Evolutionary conservation across 2,329 filamentous ascomycete species (phyloP), one percentile per base, ranked within the genome.

Genomic region (Chrysosporium queenslandicum): DNA sequence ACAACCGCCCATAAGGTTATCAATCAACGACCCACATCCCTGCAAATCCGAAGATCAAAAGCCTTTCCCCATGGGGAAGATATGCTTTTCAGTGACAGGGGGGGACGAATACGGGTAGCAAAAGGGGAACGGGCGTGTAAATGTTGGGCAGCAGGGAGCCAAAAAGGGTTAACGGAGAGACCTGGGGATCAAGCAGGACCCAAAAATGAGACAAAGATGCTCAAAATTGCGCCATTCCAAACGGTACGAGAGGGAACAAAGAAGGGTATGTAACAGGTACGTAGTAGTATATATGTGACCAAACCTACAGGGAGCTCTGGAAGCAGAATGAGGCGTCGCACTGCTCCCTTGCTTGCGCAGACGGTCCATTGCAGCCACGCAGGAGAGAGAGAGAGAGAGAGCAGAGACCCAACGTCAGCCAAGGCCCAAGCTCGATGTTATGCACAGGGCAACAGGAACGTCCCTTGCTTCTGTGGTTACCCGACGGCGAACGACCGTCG

Each of bases 291-390:
- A 14, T 34, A 34, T 34, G 32, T 21, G 11, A 23, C n/a, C 20
- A 25, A 18, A 49, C 46, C 36, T 49, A 49, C 46, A 36, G 43
- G 6, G 46, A 49, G n/a, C 25, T 41, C 37, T 48, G 20, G 32
- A 12, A 39, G 46, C 23, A 32, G 25, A n/a, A 39, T 20, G 21
- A 6, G 46, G 14, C 36, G 25, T 16, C 27, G 46, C 46, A 40
- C 46, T 32, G 16, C 36, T 49, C 16, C 34, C 25, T 18, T 40
- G n/a, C 46, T 20, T 49, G 36, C 6, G 6, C 14, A 4, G 18
- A 23, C 14, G 27, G n/a, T 46, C 43, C 43, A 46, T 46, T 16
- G 16, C 18, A 36, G 43, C 29, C 46, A 40, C 8, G 23, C 34
- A 30, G 14, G 11, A 49, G 23, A 29, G 11, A 9, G 32, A 40